phyloP scores from a whole-genome alignment of 1,284 basidiomycete genomes.

The Rhodotorula mucilaginosa region DNA sequence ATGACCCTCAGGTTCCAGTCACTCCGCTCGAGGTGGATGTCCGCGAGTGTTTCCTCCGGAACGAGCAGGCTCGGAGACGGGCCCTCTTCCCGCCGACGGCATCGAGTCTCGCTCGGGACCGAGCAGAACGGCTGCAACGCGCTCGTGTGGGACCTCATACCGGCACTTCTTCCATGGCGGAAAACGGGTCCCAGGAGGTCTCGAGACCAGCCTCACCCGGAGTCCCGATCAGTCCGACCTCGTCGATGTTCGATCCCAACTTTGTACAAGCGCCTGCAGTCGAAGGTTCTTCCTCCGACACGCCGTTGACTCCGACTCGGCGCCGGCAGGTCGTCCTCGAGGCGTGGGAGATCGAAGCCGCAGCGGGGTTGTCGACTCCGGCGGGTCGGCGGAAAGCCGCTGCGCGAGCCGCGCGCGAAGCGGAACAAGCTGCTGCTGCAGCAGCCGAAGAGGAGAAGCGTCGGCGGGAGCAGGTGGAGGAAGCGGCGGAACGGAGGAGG shows the following conservation, averaged over 20 bases:
- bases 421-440: constrained; percentile 2
- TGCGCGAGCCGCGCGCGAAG: constrained; percentile 6
- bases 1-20: not conserved
- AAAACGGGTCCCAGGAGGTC: not conserved
- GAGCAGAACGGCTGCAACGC: not conserved
- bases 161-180: not conserved
- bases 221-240: not conserved
- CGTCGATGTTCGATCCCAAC: not conserved
- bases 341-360: constrained; percentile 30
- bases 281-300: not conserved
- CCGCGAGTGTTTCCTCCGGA: constrained; percentile 12
- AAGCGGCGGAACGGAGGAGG: not conserved
- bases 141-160: too few species aligned
- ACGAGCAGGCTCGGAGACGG: constrained; percentile 24
- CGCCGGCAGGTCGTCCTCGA: constrained; percentile 20
- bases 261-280: not conserved
- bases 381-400: constrained; percentile 22
- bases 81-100: constrained; percentile 1
- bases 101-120: not conserved
- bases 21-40: constrained; percentile 12
- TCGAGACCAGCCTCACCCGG: not conserved
- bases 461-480: not conserved
- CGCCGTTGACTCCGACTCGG: constrained; percentile 1
- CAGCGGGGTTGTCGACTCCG: constrained; percentile 19
- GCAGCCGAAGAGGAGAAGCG: not conserved